phyloP scores from a whole-genome alignment of 148 eudicot genomes.

The Persicaria tinctoria region DNA sequence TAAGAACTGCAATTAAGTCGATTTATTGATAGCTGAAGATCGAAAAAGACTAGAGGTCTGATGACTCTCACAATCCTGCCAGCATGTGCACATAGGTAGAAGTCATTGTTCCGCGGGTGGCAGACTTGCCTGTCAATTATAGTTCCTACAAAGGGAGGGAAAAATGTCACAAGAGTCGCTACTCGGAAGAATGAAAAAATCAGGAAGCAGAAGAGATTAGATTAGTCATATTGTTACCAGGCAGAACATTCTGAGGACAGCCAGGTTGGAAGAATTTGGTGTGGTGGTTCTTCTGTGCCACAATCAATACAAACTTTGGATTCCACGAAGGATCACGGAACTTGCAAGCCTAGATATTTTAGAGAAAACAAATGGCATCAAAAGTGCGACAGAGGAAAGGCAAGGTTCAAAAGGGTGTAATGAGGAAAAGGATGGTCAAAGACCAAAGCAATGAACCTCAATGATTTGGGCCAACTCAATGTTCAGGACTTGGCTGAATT shows the following conservation, averaged over 20 bases:
- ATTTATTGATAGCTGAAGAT: background rate
- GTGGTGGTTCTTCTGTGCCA: conserved; percentile 42
- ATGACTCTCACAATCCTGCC: conserved; percentile 37
- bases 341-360: conserved; percentile 29
- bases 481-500: conserved; percentile 36
- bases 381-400: background rate
- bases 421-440: background rate
- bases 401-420: background rate
- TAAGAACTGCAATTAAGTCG: background rate
- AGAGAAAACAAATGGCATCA: background rate
- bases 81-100: conserved; percentile 39
- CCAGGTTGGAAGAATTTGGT: conserved; percentile 30
- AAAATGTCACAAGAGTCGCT: background rate
- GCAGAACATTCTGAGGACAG: conserved; percentile 31
- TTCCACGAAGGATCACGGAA: conserved; percentile 19
- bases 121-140: conserved; percentile 30
- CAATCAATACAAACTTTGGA: conserved; percentile 29
- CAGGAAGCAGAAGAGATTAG: background rate
- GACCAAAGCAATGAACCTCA: conserved; percentile 18
- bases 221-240: conserved; percentile 10
- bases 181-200: background rate
- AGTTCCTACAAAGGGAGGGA: conserved; percentile 19
- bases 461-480: conserved; percentile 33
- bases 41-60: background rate
- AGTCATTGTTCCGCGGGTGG: conserved; percentile 31